Percentiles rank a stretch among this genome's conserved stretches.
These are phyloP conservation scores for Parachlorella kessleri DNA, from an alignment of 139 green algal genomes.

Conservation along the genomic window DNA sequence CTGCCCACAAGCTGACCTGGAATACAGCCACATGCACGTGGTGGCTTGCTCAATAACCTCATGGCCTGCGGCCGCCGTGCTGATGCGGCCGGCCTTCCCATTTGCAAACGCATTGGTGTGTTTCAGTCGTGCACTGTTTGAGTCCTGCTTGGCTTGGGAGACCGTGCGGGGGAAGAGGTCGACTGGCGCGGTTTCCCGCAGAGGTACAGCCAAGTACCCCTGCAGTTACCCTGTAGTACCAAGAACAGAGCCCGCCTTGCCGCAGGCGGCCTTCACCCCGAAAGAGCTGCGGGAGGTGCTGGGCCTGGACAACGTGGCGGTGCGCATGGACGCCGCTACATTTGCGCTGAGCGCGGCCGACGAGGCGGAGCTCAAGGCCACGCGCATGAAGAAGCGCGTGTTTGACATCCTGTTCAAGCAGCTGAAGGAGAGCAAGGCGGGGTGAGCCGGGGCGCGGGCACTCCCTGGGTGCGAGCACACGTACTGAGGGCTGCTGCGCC, in stretches of 20 bases:
- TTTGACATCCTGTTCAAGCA: constrained; percentile 62
- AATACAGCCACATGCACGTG: too few relatives aligned
- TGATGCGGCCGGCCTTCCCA: too few relatives aligned
- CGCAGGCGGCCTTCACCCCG: constrained; percentile 89
- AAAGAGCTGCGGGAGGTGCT: constrained; percentile 98
- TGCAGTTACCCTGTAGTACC: background rate
- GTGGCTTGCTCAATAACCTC: too few relatives aligned
- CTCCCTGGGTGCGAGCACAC: background rate
- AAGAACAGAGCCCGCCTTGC: background rate
- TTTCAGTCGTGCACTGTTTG: too few relatives aligned
- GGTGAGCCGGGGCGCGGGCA: too few relatives aligned
- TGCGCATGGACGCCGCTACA: constrained; percentile 31
- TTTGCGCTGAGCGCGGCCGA: constrained; percentile 47
- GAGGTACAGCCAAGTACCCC: background rate
- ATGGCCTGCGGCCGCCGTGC: too few relatives aligned
- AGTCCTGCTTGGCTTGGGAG: too few relatives aligned
- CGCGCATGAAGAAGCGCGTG: constrained; percentile 63
- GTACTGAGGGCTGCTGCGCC: background rate
- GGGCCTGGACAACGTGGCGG: constrained; percentile 45
- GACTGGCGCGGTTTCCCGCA: background rate
- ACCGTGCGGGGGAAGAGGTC: background rate
- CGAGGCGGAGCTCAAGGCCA: constrained; percentile 58
- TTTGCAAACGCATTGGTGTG: too few relatives aligned
- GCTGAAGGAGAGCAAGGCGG: background rate
- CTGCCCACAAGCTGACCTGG: too few relatives aligned